These are phyloP conservation scores for Serpula lacrymans DNA, from an alignment of 768 basidiomycete species.

Conservation along the genomic window DNA sequence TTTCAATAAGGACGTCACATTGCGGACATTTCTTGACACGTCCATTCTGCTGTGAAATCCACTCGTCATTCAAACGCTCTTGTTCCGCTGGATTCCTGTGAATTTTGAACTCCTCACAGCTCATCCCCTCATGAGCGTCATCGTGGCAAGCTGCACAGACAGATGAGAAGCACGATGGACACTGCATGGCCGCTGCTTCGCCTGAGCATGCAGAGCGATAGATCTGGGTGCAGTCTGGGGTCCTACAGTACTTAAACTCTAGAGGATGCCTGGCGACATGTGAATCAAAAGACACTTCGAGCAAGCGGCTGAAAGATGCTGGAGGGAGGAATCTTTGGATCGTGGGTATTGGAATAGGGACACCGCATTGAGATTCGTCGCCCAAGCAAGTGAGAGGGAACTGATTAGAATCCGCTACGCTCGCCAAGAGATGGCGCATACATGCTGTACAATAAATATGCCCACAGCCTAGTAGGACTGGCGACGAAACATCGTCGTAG, in stretches of 20 bases:
- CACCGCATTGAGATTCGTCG: slow-evolving; percentile 14
- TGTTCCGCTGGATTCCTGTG: slow-evolving; percentile 36
- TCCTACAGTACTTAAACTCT: slow-evolving; percentile 20
- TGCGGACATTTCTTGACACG: slow-evolving; percentile 46
- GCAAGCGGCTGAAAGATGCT: slow-evolving; percentile 12
- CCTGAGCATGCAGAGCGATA: slow-evolving; percentile 25
- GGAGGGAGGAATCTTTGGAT: slow-evolving; percentile 14
- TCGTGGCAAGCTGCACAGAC: slow-evolving; percentile 49
- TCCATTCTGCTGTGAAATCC: slow-evolving; percentile 34
- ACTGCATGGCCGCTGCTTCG: slow-evolving; percentile 20
- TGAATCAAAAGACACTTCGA: slow-evolving; percentile 14
- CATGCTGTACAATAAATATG: slow-evolving; percentile 51
- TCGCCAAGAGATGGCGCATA: slow-evolving; percentile 43
- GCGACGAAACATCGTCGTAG: slow-evolving; percentile 38
- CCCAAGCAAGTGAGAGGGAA: slow-evolving; percentile 27
- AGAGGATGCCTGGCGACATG: slow-evolving; percentile 18
- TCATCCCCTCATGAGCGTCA: slow-evolving; percentile 49
- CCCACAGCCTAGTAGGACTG: slow-evolving; percentile 43
- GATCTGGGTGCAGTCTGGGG: slow-evolving; percentile 22
- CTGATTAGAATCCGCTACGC: slow-evolving; percentile 36
- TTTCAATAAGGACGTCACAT: slow-evolving; percentile 45
- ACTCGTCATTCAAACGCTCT: slow-evolving; percentile 38
- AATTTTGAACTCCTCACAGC: slow-evolving; percentile 38
- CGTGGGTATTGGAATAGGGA: slow-evolving; percentile 12
- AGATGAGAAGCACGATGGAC: slow-evolving; percentile 49